Base-by-base conservation (phyloP, 495 filamentous ascomycete species). In the Aspergillus hancockii region DNA sequence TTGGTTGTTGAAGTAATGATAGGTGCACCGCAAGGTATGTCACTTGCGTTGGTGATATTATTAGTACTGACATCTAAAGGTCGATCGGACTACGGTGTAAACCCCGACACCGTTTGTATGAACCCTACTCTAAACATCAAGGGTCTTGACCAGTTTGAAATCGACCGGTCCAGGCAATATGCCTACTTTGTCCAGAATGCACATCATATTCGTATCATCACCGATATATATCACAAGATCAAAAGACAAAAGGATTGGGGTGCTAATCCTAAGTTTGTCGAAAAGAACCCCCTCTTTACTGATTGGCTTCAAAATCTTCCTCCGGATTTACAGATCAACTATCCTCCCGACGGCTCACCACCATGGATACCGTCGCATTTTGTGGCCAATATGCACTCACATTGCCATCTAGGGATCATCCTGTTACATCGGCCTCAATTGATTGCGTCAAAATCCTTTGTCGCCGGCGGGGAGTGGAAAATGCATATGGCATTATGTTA, bases 1-100 rank as follows among this genome's bases (percentile, higher is more conserved):
- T 88, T 96, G 71, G 79, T 90, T 23, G 85, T 91, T 34, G 94
- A 98, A 71, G 79, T 93, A 28, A 96, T 98, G 91, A 87, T 98
- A 59, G 93, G 94, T 46, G 91, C 88, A 18, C 92, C 95, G 2
- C 94, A 98, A 88, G 95, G 90, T 93, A 78, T 61, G 74, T 62
- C 31, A 32, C 30, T 31, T 22, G 30, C 34, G 9, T 47, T 49
- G 8, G 6, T 18, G 47, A 46, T 57, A 49, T 45, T 54, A 49
- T 41, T 28, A 43, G 58, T 60, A 62, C 57, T 73, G 61, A 81
- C 63, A 56, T 53, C 49, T 46, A 3, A 61, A 96, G 91, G 91
- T n/a, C 89, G 92, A 18, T 88, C 81, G 54, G 91, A 96, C 64
- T 86, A 92, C 61, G 83, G 87, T 9, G 87, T 96, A 18, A 84